A percentile compares a stretch with the other conserved stretches of the same genome.
Conservation (phyloP, 768 basidiomycete genomes). For the Lactarius hengduanensis region DNA sequence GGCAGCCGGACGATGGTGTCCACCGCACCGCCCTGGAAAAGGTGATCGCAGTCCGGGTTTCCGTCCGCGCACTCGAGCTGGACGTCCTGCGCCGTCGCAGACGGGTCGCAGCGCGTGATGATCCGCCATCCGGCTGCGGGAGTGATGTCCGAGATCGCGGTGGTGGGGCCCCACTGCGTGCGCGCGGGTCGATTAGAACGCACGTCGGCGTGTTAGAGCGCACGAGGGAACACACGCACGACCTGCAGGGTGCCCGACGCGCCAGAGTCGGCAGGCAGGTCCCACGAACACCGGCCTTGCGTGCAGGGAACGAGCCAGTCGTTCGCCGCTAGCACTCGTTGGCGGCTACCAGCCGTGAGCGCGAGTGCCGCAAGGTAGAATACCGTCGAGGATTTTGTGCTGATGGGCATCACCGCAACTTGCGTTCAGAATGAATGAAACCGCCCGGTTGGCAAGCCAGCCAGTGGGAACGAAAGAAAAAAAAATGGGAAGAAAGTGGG, state of each 20-base stretch:
- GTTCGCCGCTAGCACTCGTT: conserved; percentile 11
- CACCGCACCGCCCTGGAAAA: conserved; percentile 26
- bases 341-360: neutral
- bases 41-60: conserved; percentile 23
- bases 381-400: neutral
- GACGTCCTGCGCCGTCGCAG: neutral
- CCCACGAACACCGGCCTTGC: conserved; percentile 18
- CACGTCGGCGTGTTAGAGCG: neutral
- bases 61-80: conserved; percentile 8
- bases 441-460: neutral
- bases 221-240: conserved; percentile 9
- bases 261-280: conserved; percentile 4
- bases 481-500: neutral
- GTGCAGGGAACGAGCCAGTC: conserved; percentile 22
- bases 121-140: conserved; percentile 13
- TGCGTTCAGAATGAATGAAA: neutral
- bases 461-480: neutral
- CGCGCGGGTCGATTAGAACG: neutral
- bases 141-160: conserved; percentile 25
- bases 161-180: conserved; percentile 15
- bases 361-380: conserved; percentile 4
- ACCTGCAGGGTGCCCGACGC: conserved; percentile 13
- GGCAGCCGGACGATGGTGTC: conserved; percentile 30
- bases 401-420: neutral
- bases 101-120: conserved; percentile 10